Evolutionary conservation across 441 rosid species (phyloP), one percentile per base, ranked within the genome.

Genomic region (Kokia cookei): DNA sequence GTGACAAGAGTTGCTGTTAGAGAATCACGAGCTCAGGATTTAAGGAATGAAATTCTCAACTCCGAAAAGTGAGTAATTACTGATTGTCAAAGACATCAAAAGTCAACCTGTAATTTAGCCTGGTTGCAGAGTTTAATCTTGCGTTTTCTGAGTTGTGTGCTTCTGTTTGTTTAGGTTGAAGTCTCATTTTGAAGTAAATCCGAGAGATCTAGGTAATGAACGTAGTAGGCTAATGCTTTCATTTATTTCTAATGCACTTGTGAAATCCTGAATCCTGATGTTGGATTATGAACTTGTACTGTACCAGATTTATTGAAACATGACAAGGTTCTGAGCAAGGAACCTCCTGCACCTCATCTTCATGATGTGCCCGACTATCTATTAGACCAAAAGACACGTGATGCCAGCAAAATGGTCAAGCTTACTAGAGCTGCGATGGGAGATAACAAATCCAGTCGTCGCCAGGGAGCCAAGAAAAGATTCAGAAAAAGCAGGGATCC

Each of bases 1-100:
- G 97, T 93, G 69, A 96, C 99, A 63, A 92, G 82, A 86, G 15
- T 90, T 77, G 94, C 97, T 9, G 77, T 93, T 47, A 80, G 93
- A 75, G 99, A 96, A 75, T 91, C 97, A 35, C 88, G 99, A 62
- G 99, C 99, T 77, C 93, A 88, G 83, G 97, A 96, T 83, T 80
- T 93, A 80, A 93, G 96, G 77, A 93, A 92, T 76, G 97, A 92
- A 83, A 92, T 93, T 5, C 86, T 96, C 72, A 93, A 96, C 82
- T 96, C 97, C 4, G 96, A 89, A 77, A 96, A 90, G 98, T 93
- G 84, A 90, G 95, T 77, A 62, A 43, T 37, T 71, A 61, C 53
- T 13, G n/a, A 50, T 63, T 13, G 10, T 53, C 59, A 37, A 69
- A 48, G 4, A 59, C 10, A 27, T 26, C 12, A 42, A 6, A 2